A percentile compares a stretch with the other conserved stretches of the same genome.
These are phyloP conservation scores for Medakamo hakoo DNA, from an alignment of 139 green algal genomes.

Conservation along the genomic window DNA sequence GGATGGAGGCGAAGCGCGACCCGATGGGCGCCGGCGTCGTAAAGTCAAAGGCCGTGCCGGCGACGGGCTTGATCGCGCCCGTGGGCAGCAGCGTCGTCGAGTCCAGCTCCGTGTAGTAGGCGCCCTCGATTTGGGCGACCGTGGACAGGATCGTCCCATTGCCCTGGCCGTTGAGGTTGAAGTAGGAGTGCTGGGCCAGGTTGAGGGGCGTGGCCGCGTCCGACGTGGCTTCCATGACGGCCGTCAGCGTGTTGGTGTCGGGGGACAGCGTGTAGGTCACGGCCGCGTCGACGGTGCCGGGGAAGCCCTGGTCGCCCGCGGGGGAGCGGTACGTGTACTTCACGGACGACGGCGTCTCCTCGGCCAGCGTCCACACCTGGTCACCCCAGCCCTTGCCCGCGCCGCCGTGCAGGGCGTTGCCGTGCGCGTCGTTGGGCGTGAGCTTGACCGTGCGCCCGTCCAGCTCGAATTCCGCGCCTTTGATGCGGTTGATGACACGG, in stretches of 20 bases:
- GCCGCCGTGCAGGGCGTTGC: background rate
- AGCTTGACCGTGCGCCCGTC: background rate
- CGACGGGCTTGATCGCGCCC: background rate
- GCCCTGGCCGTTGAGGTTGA: background rate
- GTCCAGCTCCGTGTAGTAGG: background rate
- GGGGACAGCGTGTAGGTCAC: background rate
- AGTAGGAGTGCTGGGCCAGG: background rate
- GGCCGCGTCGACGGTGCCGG: background rate
- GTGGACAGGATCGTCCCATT: background rate
- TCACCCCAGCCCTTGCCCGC: background rate
- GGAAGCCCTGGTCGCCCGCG: background rate
- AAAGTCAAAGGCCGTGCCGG: background rate
- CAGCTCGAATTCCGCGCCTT: background rate
- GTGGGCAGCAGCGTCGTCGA: background rate
- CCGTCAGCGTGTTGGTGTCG: background rate
- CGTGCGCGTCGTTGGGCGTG: background rate
- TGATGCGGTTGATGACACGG: background rate
- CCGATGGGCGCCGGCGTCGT: background rate
- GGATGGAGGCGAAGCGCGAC: background rate
- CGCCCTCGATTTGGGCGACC: background rate
- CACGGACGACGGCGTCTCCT: background rate
- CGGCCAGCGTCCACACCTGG: background rate
- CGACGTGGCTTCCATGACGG: background rate
- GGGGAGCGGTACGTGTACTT: background rate
- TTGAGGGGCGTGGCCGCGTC: background rate